Evolutionary conservation across 2,329 filamentous ascomycete species (phyloP).

Genomic region (Pyrenochaeta sp.): DNA sequence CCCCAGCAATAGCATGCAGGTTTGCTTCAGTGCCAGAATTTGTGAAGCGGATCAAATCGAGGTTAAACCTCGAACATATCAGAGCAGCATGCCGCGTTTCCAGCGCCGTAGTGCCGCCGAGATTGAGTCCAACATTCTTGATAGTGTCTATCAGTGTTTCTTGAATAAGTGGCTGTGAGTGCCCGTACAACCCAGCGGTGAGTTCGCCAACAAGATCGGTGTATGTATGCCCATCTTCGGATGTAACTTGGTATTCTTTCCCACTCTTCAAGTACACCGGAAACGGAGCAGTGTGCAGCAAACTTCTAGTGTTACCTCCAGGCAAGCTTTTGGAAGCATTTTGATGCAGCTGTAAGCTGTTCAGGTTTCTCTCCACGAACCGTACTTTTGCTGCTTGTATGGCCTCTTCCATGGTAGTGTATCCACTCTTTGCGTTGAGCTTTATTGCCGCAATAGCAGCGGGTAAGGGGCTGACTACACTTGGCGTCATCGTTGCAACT

Average conservation of each 20-base stretch:
- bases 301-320: slow-evolving; percentile 50
- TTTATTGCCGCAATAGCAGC: slow-evolving; percentile 14
- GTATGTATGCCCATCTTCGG: slow-evolving; percentile 44
- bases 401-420: slow-evolving; percentile 17
- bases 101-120: slow-evolving; percentile 32
- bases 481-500: slow-evolving; percentile 14
- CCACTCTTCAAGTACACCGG: slow-evolving; percentile 46
- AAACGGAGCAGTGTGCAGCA: slow-evolving; percentile 49
- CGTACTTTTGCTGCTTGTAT: slow-evolving; percentile 27
- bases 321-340: slow-evolving; percentile 42
- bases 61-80: slow-evolving; percentile 31
- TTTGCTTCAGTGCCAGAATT: slow-evolving; percentile 43
- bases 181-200: slow-evolving; percentile 38
- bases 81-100: slow-evolving; percentile 29
- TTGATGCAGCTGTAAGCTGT: slow-evolving; percentile 38
- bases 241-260: slow-evolving; percentile 31
- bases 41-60: slow-evolving; percentile 36
- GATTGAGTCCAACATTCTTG: slow-evolving; percentile 44
- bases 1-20: slow-evolving; percentile 44
- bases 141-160: slow-evolving; percentile 29
- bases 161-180: slow-evolving; percentile 40
- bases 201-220: slow-evolving; percentile 40
- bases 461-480: slow-evolving; percentile 3
- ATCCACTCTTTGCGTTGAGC: slow-evolving; percentile 11
- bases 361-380: slow-evolving; percentile 26